Conservation (phyloP, 1,284 basidiomycete genomes). For the Lentinula novae-zelandiae region DNA sequence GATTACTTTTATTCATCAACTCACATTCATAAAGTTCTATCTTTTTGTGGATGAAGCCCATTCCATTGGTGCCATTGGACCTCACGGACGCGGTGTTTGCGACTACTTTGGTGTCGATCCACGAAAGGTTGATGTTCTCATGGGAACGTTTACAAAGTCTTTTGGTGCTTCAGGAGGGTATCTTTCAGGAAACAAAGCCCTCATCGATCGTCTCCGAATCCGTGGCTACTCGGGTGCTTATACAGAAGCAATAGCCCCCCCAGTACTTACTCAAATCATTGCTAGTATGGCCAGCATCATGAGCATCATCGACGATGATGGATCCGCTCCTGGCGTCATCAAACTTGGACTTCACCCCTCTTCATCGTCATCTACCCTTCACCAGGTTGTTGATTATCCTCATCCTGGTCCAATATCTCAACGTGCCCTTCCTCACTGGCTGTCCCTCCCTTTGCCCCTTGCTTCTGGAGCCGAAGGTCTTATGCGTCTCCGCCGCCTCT, state of each 20-base stretch:
- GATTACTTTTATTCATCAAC: slow-evolving; percentile 53
- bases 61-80: slow-evolving; percentile 93
- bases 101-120: slow-evolving; percentile 95
- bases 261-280: slow-evolving; percentile 89
- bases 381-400: slow-evolving; percentile 29
- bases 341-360: slow-evolving; percentile 20
- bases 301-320: slow-evolving; percentile 52
- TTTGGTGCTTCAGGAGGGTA: slow-evolving; percentile 98
- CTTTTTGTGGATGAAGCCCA: slow-evolving; percentile 97
- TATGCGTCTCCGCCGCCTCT: slow-evolving; percentile 80
- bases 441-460: slow-evolving; percentile 65
- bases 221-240: slow-evolving; percentile 86
- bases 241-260: slow-evolving; percentile 88
- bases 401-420: slow-evolving; percentile 68
- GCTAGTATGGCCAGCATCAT: slow-evolving; percentile 96
- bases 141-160: slow-evolving; percentile 99
- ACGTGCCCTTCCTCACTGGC: slow-evolving; percentile 63
- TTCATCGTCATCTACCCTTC: slow-evolving; percentile 22
- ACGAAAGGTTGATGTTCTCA: slow-evolving; percentile 83
- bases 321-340: not conserved
- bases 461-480: slow-evolving; percentile 82
- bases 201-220: slow-evolving; percentile 82
- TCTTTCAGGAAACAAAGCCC: slow-evolving; percentile 78
- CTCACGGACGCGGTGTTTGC: slow-evolving; percentile 89
- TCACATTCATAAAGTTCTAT: slow-evolving; percentile 67